Evolutionary conservation across 176 grass and related monocot species (phyloP).

Genomic region (Poa pratensis): DNA sequence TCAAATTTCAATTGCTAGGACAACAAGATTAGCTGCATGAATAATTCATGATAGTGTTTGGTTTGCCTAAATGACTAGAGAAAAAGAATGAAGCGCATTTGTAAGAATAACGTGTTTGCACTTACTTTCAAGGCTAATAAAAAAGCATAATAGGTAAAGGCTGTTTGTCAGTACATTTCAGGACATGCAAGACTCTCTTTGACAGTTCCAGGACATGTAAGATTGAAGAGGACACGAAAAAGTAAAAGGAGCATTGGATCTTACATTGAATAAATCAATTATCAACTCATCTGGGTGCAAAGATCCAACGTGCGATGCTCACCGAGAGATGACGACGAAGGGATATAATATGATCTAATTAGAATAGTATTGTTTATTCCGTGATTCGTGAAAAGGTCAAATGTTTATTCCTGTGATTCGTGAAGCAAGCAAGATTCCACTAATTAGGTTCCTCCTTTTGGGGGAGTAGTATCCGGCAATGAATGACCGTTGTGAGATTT

Average conservation of each 20-base stretch:
- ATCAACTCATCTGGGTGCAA: slow-evolving; percentile 55
- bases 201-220: not conserved
- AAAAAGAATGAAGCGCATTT: not conserved
- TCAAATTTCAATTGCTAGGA: not conserved
- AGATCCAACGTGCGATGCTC: not conserved
- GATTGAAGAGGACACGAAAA: not conserved
- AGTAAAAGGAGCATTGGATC: not conserved
- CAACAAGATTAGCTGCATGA: not conserved
- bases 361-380: too few relatives aligned
- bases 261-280: slow-evolving; percentile 53
- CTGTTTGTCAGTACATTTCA: slow-evolving; percentile 1
- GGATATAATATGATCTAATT: too few relatives aligned
- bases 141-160: too few relatives aligned
- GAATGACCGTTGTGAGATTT: too few relatives aligned
- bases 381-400: too few relatives aligned
- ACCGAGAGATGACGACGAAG: not conserved
- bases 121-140: too few relatives aligned
- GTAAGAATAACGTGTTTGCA: not conserved
- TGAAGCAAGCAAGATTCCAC: too few relatives aligned
- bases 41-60: not conserved
- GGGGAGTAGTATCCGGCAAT: too few relatives aligned
- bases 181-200: not conserved
- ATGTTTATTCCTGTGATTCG: too few relatives aligned
- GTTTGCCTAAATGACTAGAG: not conserved
- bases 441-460: too few relatives aligned